Evolutionary conservation across 139 green algal genomes (phyloP).

Genomic region (Volvox reticuliferus): DNA sequence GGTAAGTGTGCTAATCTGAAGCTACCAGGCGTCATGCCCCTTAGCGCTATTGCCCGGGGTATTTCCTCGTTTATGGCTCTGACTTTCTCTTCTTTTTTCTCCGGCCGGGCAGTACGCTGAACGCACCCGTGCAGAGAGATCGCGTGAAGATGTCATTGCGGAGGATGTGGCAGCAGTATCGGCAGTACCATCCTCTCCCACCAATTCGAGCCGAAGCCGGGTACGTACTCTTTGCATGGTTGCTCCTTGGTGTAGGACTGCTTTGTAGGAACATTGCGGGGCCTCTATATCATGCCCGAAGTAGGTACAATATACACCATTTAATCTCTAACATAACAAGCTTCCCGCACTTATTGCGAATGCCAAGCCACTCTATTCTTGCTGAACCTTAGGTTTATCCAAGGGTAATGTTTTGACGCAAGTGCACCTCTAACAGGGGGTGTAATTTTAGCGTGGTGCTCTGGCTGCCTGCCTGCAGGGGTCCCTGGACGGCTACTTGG

Average conservation of each 20-base stretch:
- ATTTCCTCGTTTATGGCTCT: neutral
- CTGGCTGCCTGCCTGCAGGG: neutral
- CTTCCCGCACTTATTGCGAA: no score
- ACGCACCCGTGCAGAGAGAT: neutral
- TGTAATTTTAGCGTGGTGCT: neutral
- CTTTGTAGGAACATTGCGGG: no score
- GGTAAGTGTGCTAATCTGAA: neutral
- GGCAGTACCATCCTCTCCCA: constrained; percentile 1
- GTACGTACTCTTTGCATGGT: neutral
- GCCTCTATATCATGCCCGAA: no score
- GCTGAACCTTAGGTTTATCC: no score
- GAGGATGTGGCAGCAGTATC: neutral
- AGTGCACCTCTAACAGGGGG: no score
- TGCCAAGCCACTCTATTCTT: no score
- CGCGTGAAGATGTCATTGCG: neutral
- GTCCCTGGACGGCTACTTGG: constrained; percentile 44
- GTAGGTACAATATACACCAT: no score
- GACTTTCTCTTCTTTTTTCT: neutral
- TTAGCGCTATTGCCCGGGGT: neutral
- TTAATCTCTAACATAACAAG: no score
- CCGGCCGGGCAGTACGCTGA: constrained; percentile 7
- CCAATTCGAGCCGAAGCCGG: constrained; percentile 23
- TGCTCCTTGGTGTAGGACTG: no score
- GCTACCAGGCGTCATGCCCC: neutral
- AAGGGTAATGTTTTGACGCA: no score